Conservation (phyloP, 2,329 filamentous ascomycete species). For the Cladophialophora yegresii region DNA sequence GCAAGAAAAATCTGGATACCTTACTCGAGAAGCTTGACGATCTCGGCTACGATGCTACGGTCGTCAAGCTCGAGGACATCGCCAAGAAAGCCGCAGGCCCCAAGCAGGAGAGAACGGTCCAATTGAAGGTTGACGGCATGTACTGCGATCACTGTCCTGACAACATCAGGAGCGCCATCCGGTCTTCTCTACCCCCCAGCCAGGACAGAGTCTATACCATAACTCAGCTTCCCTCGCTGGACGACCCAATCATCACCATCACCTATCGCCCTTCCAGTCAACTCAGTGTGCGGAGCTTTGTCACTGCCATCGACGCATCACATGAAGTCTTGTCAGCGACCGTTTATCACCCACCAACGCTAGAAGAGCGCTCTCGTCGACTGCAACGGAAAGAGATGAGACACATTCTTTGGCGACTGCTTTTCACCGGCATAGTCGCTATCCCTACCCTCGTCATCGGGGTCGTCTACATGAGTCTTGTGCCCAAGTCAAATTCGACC, state of each 20-base stretch:
- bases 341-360: constrained; percentile 75
- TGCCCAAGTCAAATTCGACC: constrained; percentile 60
- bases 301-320: constrained; percentile 65
- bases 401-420: constrained; percentile 68
- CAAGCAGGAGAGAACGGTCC: constrained; percentile 54
- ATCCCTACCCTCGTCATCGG: constrained; percentile 86
- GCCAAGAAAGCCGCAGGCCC: constrained; percentile 38
- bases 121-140: constrained; percentile 69
- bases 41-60: constrained; percentile 65
- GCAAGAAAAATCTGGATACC: constrained; percentile 48
- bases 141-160: constrained; percentile 72
- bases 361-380: constrained; percentile 76
- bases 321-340: constrained; percentile 68
- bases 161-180: constrained; percentile 42
- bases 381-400: constrained; percentile 72
- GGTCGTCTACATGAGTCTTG: constrained; percentile 85
- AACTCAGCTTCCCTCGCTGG: constrained; percentile 57
- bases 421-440: constrained; percentile 67
- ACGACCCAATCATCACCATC: constrained; percentile 69
- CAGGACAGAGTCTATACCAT: constrained; percentile 50
- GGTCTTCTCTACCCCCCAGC: constrained; percentile 32
- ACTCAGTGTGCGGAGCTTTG: constrained; percentile 75
- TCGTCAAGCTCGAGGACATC: constrained; percentile 54
- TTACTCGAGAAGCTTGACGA: constrained; percentile 57
- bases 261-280: constrained; percentile 69